Evolutionary conservation across 768 basidiomycete genomes (phyloP).

Genomic region (Neoboletus subvelutipes): DNA sequence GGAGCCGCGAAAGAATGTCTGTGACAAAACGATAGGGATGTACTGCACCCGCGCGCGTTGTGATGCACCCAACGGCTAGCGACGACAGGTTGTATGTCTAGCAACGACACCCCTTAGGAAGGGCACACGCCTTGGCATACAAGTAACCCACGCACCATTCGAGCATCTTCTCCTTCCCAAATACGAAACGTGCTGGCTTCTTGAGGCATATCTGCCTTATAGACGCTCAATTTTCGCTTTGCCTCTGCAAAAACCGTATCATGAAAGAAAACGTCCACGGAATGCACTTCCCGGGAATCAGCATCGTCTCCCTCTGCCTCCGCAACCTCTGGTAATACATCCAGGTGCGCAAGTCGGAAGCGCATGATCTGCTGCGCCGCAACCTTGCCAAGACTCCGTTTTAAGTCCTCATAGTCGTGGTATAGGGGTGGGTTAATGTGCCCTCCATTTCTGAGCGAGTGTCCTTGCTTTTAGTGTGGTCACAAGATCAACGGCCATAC

Average conservation of each 20-base stretch:
- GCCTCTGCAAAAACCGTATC: slow-evolving; percentile 35
- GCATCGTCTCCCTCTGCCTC: slow-evolving; percentile 28
- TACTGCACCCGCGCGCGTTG: slow-evolving; percentile 56
- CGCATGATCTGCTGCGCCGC: slow-evolving; percentile 40
- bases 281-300: slow-evolving; percentile 32
- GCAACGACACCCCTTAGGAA: background rate
- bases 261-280: slow-evolving; percentile 37
- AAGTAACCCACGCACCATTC: slow-evolving; percentile 29
- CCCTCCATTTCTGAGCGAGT: slow-evolving; percentile 44
- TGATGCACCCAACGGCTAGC: slow-evolving; percentile 48
- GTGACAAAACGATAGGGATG: slow-evolving; percentile 74
- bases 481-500: background rate
- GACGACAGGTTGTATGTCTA: slow-evolving; percentile 53
- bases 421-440: slow-evolving; percentile 51
- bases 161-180: slow-evolving; percentile 35
- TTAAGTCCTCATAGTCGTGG: slow-evolving; percentile 43
- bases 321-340: slow-evolving; percentile 32
- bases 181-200: slow-evolving; percentile 36
- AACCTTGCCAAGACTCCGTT: slow-evolving; percentile 36
- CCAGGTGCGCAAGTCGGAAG: slow-evolving; percentile 41
- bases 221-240: slow-evolving; percentile 44
- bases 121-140: background rate
- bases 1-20: slow-evolving; percentile 51
- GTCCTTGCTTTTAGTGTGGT: background rate
- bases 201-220: slow-evolving; percentile 49